Evolutionary conservation across 2,329 filamentous ascomycete species (phyloP).

Genomic region (Fusarium clavum): DNA sequence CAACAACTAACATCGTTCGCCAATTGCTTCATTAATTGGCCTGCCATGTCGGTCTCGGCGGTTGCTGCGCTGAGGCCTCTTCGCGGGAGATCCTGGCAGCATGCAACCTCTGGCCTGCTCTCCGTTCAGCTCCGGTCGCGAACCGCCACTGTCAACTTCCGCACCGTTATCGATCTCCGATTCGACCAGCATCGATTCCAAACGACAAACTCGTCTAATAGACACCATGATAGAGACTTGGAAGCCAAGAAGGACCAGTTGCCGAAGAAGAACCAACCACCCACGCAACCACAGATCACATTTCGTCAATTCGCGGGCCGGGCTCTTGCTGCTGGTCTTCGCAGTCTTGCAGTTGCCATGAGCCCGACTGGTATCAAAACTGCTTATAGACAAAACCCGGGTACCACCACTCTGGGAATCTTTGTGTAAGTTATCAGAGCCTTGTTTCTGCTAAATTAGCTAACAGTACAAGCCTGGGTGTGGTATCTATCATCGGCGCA

Average conservation of each 20-base stretch:
- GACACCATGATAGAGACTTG: conserved; percentile 22
- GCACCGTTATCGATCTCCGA: conserved; percentile 47
- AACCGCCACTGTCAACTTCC: conserved; percentile 46
- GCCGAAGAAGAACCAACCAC: conserved; percentile 40
- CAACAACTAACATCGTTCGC: conserved; percentile 5
- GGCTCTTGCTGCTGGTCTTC: conserved; percentile 50
- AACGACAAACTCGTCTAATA: conserved; percentile 37
- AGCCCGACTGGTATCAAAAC: conserved; percentile 52
- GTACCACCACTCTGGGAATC: conserved; percentile 47
- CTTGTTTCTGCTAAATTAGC: not conserved
- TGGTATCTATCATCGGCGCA: conserved; percentile 47
- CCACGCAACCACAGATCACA: conserved; percentile 45
- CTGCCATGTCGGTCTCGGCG: conserved; percentile 51
- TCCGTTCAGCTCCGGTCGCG: conserved; percentile 50
- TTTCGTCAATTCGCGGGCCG: conserved; percentile 49
- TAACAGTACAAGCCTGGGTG: conserved; percentile 44
- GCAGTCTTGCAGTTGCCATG: conserved; percentile 51
- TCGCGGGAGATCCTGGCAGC: conserved; percentile 47
- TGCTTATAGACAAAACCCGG: conserved; percentile 51
- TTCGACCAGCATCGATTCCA: conserved; percentile 47
- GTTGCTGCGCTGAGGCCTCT: conserved; percentile 52
- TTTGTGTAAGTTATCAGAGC: conserved; percentile 45
- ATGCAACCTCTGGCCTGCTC: conserved; percentile 47
- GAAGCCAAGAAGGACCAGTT: conserved; percentile 40
- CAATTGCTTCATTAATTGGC: conserved; percentile 10